These are phyloP conservation scores for Catharanthus roseus DNA, from an alignment of 257 asterid species.

Conservation along the genomic window DNA sequence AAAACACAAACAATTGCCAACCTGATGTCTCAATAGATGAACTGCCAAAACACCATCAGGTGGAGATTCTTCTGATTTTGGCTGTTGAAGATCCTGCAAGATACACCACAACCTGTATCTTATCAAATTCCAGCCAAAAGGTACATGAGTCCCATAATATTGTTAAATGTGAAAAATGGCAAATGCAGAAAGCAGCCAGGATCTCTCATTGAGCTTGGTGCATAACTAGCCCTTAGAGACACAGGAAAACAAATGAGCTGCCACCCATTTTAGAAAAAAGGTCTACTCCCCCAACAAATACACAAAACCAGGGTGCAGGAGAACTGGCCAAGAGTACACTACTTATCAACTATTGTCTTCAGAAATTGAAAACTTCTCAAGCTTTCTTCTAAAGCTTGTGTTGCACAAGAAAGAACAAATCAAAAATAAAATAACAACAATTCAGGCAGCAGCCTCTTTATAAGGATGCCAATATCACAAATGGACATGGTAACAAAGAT, in stretches of 20 bases:
- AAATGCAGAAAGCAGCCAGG: background rate
- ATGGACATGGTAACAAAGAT: no score
- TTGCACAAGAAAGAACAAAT: no score
- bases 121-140: background rate
- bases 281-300: background rate
- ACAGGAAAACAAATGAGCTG: background rate
- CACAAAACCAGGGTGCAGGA: background rate
- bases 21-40: conserved; percentile 84
- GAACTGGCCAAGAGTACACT: background rate
- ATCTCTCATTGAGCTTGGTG: background rate
- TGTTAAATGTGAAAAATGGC: background rate
- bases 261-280: background rate
- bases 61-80: conserved; percentile 67
- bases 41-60: conserved; percentile 84
- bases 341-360: no score
- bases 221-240: background rate
- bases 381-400: no score
- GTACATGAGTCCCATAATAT: background rate
- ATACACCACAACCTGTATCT: conserved; percentile 5
- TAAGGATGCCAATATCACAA: no score
- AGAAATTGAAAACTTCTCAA: no score
- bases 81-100: conserved; percentile 63
- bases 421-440: no score
- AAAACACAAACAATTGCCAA: conserved; percentile 1
- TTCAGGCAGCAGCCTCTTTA: no score